Percentiles rank a stretch among this genome's conserved stretches.
phyloP scores from a whole-genome alignment of 805 yeast genomes.

The Pichia sporocuriosa region DNA sequence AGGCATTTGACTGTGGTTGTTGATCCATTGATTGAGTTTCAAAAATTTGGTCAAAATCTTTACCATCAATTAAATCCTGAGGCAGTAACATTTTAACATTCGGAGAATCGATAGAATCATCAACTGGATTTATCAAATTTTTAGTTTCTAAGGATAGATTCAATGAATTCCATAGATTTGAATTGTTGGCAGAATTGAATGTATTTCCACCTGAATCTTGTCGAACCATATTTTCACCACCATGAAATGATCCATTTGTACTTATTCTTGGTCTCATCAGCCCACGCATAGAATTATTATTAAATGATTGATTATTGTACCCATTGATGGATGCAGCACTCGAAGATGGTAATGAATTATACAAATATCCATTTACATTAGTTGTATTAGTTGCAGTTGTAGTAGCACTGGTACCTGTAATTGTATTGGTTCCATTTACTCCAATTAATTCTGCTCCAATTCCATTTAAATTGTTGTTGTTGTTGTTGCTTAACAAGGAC shows the following conservation, averaged over 20 bases:
- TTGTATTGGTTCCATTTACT: not conserved
- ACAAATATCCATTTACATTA: slow-evolving; percentile 8
- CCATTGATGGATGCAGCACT: not conserved
- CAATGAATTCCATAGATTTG: slow-evolving; percentile 6
- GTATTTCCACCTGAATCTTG: slow-evolving; percentile 1
- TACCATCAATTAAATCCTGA: slow-evolving; percentile 26
- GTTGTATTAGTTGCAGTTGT: slow-evolving; percentile 17
- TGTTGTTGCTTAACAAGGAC: slow-evolving; percentile 21
- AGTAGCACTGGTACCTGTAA: not conserved
- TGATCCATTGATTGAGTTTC: slow-evolving; percentile 6
- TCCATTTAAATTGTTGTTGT: slow-evolving; percentile 8
- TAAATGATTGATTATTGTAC: slow-evolving; percentile 12
- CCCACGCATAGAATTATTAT: slow-evolving; percentile 10
- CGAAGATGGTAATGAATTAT: slow-evolving; percentile 6
- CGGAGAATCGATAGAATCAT: slow-evolving; percentile 5
- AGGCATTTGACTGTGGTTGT: not conserved
- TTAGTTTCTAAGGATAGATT: slow-evolving; percentile 7
- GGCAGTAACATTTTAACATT: slow-evolving; percentile 25
- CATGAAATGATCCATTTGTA: slow-evolving; percentile 7
- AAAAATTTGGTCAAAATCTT: slow-evolving; percentile 13
- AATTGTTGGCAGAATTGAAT: slow-evolving; percentile 6
- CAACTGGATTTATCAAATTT: slow-evolving; percentile 8
- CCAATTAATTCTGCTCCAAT: not conserved
- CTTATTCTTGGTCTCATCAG: slow-evolving; percentile 7
- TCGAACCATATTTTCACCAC: not conserved